These are phyloP conservation scores for Nyctanthes arbortristis DNA, from an alignment of 257 asterid species.

Conservation along the genomic window DNA sequence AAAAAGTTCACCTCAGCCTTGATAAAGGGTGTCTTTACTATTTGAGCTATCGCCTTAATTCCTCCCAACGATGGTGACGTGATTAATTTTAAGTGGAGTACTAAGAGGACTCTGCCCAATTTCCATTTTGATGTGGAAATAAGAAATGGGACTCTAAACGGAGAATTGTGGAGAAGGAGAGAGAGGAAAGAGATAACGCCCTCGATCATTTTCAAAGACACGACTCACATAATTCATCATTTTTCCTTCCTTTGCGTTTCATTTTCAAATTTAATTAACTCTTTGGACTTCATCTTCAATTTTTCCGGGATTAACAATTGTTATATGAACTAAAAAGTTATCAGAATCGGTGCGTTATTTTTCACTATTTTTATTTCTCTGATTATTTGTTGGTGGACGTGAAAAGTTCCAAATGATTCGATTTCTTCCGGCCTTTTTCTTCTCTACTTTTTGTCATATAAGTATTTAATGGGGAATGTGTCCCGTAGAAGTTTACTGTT, in stretches of 20 bases:
- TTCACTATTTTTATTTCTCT: slow-evolving; percentile 1
- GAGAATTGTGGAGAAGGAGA: too few species aligned
- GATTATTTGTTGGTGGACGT: not conserved
- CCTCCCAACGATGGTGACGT: too few species aligned
- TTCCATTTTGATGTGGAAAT: too few species aligned
- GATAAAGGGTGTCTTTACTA: too few species aligned
- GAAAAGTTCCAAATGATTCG: not conserved
- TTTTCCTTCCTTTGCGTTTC: not conserved
- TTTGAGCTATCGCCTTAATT: too few species aligned
- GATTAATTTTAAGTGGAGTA: too few species aligned
- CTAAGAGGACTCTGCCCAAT: too few species aligned
- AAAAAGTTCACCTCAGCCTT: too few species aligned
- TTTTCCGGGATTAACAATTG: not conserved
- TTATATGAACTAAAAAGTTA: slow-evolving; percentile 21
- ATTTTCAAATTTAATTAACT: not conserved
- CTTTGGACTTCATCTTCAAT: not conserved
- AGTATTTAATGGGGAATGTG: slow-evolving; percentile 18
- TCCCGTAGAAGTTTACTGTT: slow-evolving; percentile 29
- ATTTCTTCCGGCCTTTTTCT: slow-evolving; percentile 5
- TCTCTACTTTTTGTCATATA: not conserved
- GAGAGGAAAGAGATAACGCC: not conserved
- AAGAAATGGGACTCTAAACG: too few species aligned
- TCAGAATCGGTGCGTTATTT: slow-evolving; percentile 27
- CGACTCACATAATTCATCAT: not conserved
- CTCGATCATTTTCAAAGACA: too few species aligned